Evolutionary conservation across 768 basidiomycete species (phyloP).

Genomic region (Hericium coralloides): DNA sequence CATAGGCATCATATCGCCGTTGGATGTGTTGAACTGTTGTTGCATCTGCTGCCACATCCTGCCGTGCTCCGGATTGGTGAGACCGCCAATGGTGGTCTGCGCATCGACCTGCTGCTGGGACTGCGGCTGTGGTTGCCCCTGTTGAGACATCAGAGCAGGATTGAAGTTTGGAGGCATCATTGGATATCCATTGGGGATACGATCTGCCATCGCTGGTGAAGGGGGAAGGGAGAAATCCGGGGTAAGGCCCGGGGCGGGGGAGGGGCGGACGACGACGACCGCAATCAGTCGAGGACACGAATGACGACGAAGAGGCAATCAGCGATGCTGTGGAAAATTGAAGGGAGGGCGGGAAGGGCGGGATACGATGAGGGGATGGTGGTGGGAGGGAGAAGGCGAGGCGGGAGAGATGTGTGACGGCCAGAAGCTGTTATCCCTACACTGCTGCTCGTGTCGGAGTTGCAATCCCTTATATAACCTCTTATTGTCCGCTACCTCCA

Average conservation of each 20-base stretch:
- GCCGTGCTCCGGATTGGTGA: slow-evolving; percentile 6
- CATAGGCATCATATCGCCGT: not conserved
- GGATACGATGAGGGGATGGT: slow-evolving; percentile 14
- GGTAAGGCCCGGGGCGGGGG: slow-evolving; percentile 4
- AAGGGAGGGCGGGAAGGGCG: slow-evolving; percentile 4
- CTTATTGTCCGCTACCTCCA: slow-evolving; percentile 3
- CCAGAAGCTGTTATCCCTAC: slow-evolving; percentile 9
- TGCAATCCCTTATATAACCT: slow-evolving; percentile 5
- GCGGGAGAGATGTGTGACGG: slow-evolving; percentile 8
- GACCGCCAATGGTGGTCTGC: slow-evolving; percentile 9
- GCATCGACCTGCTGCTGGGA: slow-evolving; percentile 7
- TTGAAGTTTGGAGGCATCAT: slow-evolving; percentile 8
- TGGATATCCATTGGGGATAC: slow-evolving; percentile 10
- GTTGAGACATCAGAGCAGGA: slow-evolving; percentile 6
- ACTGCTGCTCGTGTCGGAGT: slow-evolving; percentile 11
- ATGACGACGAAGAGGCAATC: not conserved
- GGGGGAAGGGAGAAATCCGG: slow-evolving; percentile 9
- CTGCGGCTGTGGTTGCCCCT: slow-evolving; percentile 9
- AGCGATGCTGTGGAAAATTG: not conserved
- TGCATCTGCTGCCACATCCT: slow-evolving; percentile 9
- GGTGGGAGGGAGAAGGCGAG: slow-evolving; percentile 17
- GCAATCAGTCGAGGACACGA: not conserved
- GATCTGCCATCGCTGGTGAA: slow-evolving; percentile 15
- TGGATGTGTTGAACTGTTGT: slow-evolving; percentile 1
- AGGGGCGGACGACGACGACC: not conserved